phyloP scores from a whole-genome alignment of 2,329 filamentous ascomycete genomes.

The Sporothrix humicola region DNA sequence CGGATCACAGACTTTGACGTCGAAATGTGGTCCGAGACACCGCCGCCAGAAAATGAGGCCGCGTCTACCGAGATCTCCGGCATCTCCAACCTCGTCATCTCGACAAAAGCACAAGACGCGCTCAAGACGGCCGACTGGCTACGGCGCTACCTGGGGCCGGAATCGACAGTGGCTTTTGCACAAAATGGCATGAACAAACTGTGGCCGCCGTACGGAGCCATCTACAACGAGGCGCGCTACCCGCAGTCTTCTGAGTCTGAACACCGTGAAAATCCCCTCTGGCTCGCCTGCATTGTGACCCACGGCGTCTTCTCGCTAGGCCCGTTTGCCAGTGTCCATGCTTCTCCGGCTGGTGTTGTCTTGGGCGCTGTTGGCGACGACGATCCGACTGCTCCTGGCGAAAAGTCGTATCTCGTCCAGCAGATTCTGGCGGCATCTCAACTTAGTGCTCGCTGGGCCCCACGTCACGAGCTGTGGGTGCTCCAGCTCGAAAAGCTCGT shows the following conservation, averaged over 20 bases:
- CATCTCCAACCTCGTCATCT: conserved; percentile 77
- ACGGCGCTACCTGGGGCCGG: conserved; percentile 63
- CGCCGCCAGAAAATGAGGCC: conserved; percentile 38
- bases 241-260: not conserved
- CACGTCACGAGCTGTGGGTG: conserved; percentile 55
- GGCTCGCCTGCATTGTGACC: conserved; percentile 69
- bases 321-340: conserved; percentile 59
- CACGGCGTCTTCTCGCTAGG: conserved; percentile 61
- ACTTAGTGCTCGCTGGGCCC: conserved; percentile 51
- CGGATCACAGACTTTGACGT: conserved; percentile 52
- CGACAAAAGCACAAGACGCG: conserved; percentile 75
- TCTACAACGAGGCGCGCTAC: conserved; percentile 53
- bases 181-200: conserved; percentile 85
- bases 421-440: conserved; percentile 52
- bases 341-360: conserved; percentile 55
- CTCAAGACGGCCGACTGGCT: conserved; percentile 65
- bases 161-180: conserved; percentile 78
- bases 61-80: conserved; percentile 39
- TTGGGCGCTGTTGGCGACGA: conserved; percentile 52
- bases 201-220: conserved; percentile 58
- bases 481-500: conserved; percentile 87
- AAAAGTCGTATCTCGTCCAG: conserved; percentile 49
- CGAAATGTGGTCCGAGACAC: conserved; percentile 60
- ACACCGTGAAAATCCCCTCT: conserved; percentile 61
- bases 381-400: not conserved